Base-by-base conservation (phyloP, 495 filamentous ascomycete species). In the Lepraria neglecta region DNA sequence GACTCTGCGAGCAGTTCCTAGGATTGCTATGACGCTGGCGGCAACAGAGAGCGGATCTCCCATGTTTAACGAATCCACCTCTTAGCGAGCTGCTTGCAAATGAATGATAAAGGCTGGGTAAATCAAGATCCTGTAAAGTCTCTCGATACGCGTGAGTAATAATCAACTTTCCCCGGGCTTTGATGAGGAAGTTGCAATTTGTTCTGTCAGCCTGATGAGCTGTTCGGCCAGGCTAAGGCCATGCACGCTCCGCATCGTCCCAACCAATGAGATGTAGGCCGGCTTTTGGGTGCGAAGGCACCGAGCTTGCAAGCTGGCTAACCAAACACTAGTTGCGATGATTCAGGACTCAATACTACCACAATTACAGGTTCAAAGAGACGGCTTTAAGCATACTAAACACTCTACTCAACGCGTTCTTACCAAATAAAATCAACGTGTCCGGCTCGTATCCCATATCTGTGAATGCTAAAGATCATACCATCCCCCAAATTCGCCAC, bases 161-260 rank as follows among this genome's bases (percentile, higher is more conserved):
- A n/a, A 38, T 14, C 0, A 10, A n/a, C 9, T 19, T 15, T n/a
- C 11, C 6, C n/a, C n/a, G 17, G 33, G 51, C 17, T n/a, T 1
- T 31, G 12, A 52, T 11, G 28, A 52, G 12, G 48, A 27, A 52
- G 21, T 31, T 9, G 15, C 9, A n/a, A 52, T 7, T 17, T 52
- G n/a, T 7, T 52, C 11, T 6, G 27, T 31, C 48, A 52, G 48
- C 48, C 51, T 53, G 51, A 53, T 53, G 51, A 19, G 51, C 51
- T 53, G 30, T 53, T 27, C 19, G 0, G 7, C 30, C 31, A n/a
- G 31, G 51, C 51, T 38, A 38, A 27, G 30, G 17, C 33, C 12
- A 9, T 19, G 31, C 51, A 17, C 31, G 28, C 30, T 28, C 51
- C 51, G 19, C 51, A 19, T 53, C 28, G 17, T 31, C n/a, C n/a